phyloP scores from a whole-genome alignment of 2,329 filamentous ascomycete species.

The Aspergillus calidoustus region DNA sequence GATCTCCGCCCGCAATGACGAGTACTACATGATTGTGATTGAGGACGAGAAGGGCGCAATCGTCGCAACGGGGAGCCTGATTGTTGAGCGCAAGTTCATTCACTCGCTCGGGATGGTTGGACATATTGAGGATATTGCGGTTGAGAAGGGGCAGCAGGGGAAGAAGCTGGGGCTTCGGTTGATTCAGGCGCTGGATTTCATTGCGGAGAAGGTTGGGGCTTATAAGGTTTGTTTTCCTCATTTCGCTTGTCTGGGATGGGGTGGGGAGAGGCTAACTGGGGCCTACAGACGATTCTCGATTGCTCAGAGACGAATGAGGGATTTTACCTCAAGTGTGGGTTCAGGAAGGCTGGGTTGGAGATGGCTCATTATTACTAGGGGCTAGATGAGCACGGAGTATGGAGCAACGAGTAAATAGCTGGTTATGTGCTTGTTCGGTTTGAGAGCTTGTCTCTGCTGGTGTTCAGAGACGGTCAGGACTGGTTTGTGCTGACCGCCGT shows the following conservation, averaged over 20 bases:
- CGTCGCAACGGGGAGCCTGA: slow-evolving; percentile 87
- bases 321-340: slow-evolving; percentile 98
- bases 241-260: not conserved
- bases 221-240: slow-evolving; percentile 68
- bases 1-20: slow-evolving; percentile 73
- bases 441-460: slow-evolving; percentile 12
- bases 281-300: slow-evolving; percentile 79
- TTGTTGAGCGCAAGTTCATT: slow-evolving; percentile 83
- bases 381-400: not conserved
- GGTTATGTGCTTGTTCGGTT: not conserved
- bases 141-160: slow-evolving; percentile 92
- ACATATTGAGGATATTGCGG: slow-evolving; percentile 97
- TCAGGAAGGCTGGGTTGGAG: slow-evolving; percentile 86
- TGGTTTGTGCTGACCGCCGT: not conserved
- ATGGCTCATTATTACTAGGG: slow-evolving; percentile 88
- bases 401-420: not conserved
- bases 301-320: slow-evolving; percentile 96
- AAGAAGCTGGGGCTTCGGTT: slow-evolving; percentile 93
- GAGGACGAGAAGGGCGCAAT: slow-evolving; percentile 72
- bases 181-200: slow-evolving; percentile 89
- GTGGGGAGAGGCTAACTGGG: slow-evolving; percentile 19
- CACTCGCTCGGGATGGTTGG: slow-evolving; percentile 66
- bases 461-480: not conserved
- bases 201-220: slow-evolving; percentile 86
- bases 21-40: slow-evolving; percentile 87